Evolutionary conservation across 257 asterid genomes (phyloP), one percentile per base, ranked within the genome.

Genomic region (Cynanchum wilfordii): DNA sequence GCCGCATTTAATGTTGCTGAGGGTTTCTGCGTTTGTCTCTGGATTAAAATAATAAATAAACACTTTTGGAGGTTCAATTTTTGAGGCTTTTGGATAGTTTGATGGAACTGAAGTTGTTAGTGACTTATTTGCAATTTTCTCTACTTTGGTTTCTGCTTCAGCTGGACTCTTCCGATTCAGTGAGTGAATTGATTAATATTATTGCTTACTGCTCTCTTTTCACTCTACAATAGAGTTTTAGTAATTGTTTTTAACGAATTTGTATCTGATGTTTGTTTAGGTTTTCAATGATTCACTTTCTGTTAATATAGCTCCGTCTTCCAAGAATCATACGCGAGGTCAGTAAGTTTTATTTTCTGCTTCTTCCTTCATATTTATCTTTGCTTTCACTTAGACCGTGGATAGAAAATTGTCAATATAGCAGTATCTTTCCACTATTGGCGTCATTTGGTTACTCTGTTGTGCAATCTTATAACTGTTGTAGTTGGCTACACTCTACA

Each of bases 111-210:
- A 71, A 69, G 73, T 13, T 62, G 62, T 51, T 65, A 60, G 2
- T 54, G 71, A n/a, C 56, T 36, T 57, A 52, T 59, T 40, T 72
- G 42, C 73, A 58, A 38, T 25, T 71, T 42, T 30, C 50, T n/a
- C 49, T 52, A 51, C 11, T 70, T 27, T 74, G 78, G 64, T 29
- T 75, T 27, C 62, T 75, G 77, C 74, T 79, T 75, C 80, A 30
- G 71, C 70, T 69, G 7, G 68, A 70, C n/a, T 49, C 71, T 51
- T 79, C 83, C 66, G 38, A 22, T 69, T 73, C 83, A 16, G 83
- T 79, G 65, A 66, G 80, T 71, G 36, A 49, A 51, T 59, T 56
- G 29, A 27, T 15, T 40, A 59, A 54, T 16, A 40, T 45, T 2
- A 17, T 0, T 17, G 12, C 10, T 10, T 51, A 8, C 13, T 0